Base-by-base conservation (phyloP, 2,329 filamentous ascomycete species). In the Alternaria sp. region DNA sequence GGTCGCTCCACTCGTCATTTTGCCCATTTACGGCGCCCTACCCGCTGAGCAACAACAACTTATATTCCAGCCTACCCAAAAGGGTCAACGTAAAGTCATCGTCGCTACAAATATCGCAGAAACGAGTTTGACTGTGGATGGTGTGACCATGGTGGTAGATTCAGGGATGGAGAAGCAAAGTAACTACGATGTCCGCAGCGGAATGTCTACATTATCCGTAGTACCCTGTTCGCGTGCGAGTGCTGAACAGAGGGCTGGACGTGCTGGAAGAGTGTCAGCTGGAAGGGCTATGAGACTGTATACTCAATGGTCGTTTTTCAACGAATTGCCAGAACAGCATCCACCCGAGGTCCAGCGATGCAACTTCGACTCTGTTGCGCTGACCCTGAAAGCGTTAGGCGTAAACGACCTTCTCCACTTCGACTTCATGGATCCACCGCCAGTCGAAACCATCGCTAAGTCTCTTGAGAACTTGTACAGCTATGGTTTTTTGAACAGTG, bases 81-180 rank as follows among this genome's bases (percentile, higher is more conserved):
- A 17, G 1, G 89, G 89, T 17, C 89, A 91, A 0, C 86, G 95
- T 28, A 99, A 98, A 74, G 92, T 98, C 0, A 92, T 99, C 0
- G 80, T 98, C 36, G 93, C 94, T 0, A 98, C 95, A 2, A 99
- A 99, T 73, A 98, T 99, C 76, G 95, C 95, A 2, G 95, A 99
- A 77, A 99, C 95, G 0, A 93, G 88, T 81, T 80, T 99, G 72
- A 99, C 95, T 0, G 97, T 99, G 57, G 93, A 98, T 74, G 94
- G 93, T 14, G 96, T 98, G 59, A 90, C 94, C 8, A 97, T 96
- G 74, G 95, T 98, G 34, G 96, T 98, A 59, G 95, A 99, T 68
- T 91, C 91, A 0, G 95, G 95, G 0, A 96, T 96, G 65, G 92
- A 95, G 62, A 99, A 99, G 77, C 92, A 98, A 73, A 45, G 28